A percentile compares a stretch with the other conserved stretches of the same genome.
These are phyloP conservation scores for Coleophoma crateriformis DNA, from an alignment of 2,329 filamentous ascomycete genomes.

Conservation along the genomic window DNA sequence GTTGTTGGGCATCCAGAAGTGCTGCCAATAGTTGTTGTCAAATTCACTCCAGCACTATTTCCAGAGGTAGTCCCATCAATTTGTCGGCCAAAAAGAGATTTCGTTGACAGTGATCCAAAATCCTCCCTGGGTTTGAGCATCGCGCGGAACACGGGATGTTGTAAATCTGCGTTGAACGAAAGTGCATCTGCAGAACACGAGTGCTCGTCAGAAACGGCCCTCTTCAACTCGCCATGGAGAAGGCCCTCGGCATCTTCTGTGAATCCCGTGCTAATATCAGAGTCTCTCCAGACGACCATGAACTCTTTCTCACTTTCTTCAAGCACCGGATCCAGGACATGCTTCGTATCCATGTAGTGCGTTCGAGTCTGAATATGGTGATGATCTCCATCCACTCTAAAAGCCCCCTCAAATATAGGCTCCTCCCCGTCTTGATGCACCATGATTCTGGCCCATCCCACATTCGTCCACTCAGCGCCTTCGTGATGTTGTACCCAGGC, in stretches of 20 bases:
- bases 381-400: slow-evolving; percentile 73
- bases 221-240: slow-evolving; percentile 37
- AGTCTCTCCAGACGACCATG: slow-evolving; percentile 91
- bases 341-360: slow-evolving; percentile 69
- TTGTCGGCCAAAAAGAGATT: slow-evolving; percentile 67
- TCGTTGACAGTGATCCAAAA: slow-evolving; percentile 53
- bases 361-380: slow-evolving; percentile 79
- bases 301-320: slow-evolving; percentile 55
- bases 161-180: slow-evolving; percentile 68
- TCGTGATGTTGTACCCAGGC: slow-evolving; percentile 62
- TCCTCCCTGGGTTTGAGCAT: slow-evolving; percentile 40
- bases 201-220: slow-evolving; percentile 26
- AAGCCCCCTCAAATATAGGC: slow-evolving; percentile 87
- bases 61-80: slow-evolving; percentile 65
- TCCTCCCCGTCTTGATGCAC: slow-evolving; percentile 68
- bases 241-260: slow-evolving; percentile 36
- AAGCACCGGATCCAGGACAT: slow-evolving; percentile 61
- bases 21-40: slow-evolving; percentile 73
- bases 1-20: slow-evolving; percentile 81
- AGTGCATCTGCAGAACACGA: slow-evolving; percentile 73
- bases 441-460: slow-evolving; percentile 82
- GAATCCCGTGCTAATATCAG: slow-evolving; percentile 56
- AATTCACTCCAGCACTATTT: slow-evolving; percentile 74
- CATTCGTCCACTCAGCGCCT: slow-evolving; percentile 65
- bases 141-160: slow-evolving; percentile 60